phyloP scores from a whole-genome alignment of 1,284 basidiomycete species.

The Lentinula novae-zelandiae region DNA sequence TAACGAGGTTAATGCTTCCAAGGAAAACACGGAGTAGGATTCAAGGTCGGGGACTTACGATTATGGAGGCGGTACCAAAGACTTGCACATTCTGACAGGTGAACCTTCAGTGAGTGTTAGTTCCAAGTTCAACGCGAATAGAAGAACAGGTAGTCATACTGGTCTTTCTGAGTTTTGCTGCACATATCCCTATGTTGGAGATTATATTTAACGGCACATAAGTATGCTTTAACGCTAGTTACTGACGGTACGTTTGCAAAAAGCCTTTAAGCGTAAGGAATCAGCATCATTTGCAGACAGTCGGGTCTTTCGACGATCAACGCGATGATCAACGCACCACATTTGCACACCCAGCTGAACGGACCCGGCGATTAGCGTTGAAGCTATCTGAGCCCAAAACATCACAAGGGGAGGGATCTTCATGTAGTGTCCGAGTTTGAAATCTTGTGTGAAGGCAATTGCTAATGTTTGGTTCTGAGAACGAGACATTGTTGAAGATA shows the following conservation, averaged over 20 bases:
- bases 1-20: background rate
- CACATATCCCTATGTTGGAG: conserved; percentile 39
- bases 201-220: background rate
- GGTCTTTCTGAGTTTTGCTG: conserved; percentile 37
- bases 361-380: conserved; percentile 60
- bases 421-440: conserved; percentile 75
- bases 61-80: conserved; percentile 43
- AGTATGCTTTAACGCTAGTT: background rate
- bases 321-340: conserved; percentile 29
- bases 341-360: conserved; percentile 62
- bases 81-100: conserved; percentile 38
- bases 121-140: background rate
- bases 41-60: conserved; percentile 18
- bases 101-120: conserved; percentile 22
- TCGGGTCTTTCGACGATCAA: background rate
- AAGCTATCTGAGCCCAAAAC: conserved; percentile 59
- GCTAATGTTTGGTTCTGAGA: conserved; percentile 24
- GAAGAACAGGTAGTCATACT: conserved; percentile 18
- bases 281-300: background rate
- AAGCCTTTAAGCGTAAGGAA: conserved; percentile 32
- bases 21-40: background rate
- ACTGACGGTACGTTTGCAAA: conserved; percentile 50
- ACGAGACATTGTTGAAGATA: background rate
- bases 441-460: conserved; percentile 57
- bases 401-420: conserved; percentile 56